Percentiles rank a stretch among this genome's conserved stretches.
Conservation (phyloP, 305 asterid genomes). For the Ajuga reptans region DNA sequence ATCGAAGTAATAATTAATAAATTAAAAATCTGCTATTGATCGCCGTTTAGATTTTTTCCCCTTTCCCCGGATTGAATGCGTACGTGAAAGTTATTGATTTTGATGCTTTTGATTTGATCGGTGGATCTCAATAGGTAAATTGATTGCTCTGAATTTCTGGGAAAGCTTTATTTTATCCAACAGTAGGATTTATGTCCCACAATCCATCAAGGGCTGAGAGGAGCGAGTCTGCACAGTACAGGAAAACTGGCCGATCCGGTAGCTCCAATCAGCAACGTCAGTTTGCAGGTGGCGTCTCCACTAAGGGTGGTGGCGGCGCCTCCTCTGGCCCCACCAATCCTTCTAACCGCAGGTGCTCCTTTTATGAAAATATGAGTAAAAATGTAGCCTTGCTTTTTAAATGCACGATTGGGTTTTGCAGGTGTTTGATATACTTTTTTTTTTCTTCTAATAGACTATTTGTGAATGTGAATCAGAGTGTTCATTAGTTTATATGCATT, state of each 20-base stretch:
- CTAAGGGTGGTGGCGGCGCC: constrained; percentile 71
- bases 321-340: constrained; percentile 36
- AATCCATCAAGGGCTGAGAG: constrained; percentile 57
- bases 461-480: not conserved
- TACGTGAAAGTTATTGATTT: not conserved
- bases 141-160: constrained; percentile 16
- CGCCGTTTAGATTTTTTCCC: constrained; percentile 3
- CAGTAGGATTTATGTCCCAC: constrained; percentile 57
- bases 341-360: constrained; percentile 39
- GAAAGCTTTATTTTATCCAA: constrained; percentile 32
- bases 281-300: constrained; percentile 36
- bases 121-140: constrained; percentile 36
- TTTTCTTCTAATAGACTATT: not conserved
- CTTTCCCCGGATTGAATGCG: constrained; percentile 7
- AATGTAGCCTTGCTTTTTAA: constrained; percentile 21
- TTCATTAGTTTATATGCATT: constrained; percentile 9
- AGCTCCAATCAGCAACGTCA: constrained; percentile 47
- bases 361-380: constrained; percentile 8
- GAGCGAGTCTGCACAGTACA: constrained; percentile 62
- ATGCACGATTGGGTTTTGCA: not conserved
- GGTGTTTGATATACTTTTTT: not conserved
- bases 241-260: constrained; percentile 59
- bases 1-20: not conserved
- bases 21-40: constrained; percentile 5
- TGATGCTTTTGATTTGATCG: constrained; percentile 31